Evolutionary conservation across 2,329 filamentous ascomycete species (phyloP).

Genomic region (Bertia moriformis): DNA sequence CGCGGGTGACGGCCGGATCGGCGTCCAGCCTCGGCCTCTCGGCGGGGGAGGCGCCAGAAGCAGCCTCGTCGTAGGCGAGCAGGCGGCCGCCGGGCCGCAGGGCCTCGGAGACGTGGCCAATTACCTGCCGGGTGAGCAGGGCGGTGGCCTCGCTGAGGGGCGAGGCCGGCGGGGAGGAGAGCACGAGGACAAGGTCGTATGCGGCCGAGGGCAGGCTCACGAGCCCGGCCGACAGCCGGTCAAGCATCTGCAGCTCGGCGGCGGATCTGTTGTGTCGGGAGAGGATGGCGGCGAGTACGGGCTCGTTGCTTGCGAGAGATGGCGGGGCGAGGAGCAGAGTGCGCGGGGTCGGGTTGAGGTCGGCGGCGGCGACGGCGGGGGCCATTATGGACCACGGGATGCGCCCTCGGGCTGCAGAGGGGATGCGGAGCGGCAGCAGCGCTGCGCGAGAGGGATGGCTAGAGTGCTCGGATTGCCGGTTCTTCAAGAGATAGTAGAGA

Average conservation of each 20-base stretch:
- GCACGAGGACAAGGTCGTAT: constrained; percentile 49
- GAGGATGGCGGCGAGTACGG: constrained; percentile 38
- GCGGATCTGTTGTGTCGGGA: constrained; percentile 38
- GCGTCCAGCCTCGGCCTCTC: constrained; percentile 13
- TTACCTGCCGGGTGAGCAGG: constrained; percentile 39
- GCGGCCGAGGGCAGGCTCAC: constrained; percentile 41
- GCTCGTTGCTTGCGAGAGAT: constrained; percentile 47
- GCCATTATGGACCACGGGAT: too few species aligned
- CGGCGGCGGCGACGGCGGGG: too few species aligned
- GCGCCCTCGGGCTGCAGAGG: too few species aligned
- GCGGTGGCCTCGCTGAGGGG: not conserved
- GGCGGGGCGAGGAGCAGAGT: constrained; percentile 52
- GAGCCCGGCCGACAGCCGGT: constrained; percentile 45
- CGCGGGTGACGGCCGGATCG: constrained; percentile 39
- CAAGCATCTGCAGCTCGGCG: constrained; percentile 58
- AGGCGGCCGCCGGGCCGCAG: constrained; percentile 58
- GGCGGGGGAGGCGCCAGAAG: too few species aligned
- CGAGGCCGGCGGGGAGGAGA: constrained; percentile 11
- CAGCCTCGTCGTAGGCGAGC: constrained; percentile 51
- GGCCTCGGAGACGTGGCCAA: constrained; percentile 53
- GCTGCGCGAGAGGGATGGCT: too few species aligned
- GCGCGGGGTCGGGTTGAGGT: too few species aligned
- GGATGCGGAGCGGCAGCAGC: too few species aligned
- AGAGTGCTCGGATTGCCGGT: too few species aligned
- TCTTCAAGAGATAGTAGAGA: too few species aligned